Base-by-base conservation (phyloP, 805 yeast species). In the Metschnikowia sp. region DNA sequence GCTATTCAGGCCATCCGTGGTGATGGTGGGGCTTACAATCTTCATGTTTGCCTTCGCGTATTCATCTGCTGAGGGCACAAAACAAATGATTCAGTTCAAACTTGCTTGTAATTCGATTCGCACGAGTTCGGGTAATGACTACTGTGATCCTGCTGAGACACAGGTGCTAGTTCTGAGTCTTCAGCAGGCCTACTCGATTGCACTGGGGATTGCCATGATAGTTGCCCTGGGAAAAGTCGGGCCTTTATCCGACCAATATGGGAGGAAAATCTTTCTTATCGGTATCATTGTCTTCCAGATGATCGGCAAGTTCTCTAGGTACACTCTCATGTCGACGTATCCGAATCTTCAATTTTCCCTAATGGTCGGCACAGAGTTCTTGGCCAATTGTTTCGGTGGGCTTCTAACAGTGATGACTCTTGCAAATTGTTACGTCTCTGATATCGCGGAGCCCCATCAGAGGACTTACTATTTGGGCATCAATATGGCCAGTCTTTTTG, bases 361-460 rank as follows among this genome's bases (percentile, higher is more conserved):
- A 29, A 70, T 81, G 51, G 62, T 85, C 1, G 32, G 74, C 0
- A 66, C 78, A 3, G 74, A 74, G 11, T 48, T 76, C 1, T 32
- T 84, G 1, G 75, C 73, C 30, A 73, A 81, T 26, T 44, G 76
- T 3, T 78, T 83, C n/a, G 96, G 96, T 22, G 85, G 89, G 0
- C 42, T 76, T 8, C 64, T 80, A 49, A 74, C 83, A 6, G 56
- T 83, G 32, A 57, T 85, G 42, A 79, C 84, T 9, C 66, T 85
- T 30, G 68, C 81, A 10, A 83, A 83, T 59, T 79, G 91, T 50
- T 89, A 88, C 59, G 74, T 86, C 13, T 72, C 88, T 4, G 96
- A 89, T 66, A 81, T 88, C 35, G 83, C 82, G 7, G 84, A 82
- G 18, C 77, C 87, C 1, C 74, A 70, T 32, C 72, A 78, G 46